phyloP scores from a whole-genome alignment of 768 basidiomycete genomes.

The Cyclocybe cylindracea region DNA sequence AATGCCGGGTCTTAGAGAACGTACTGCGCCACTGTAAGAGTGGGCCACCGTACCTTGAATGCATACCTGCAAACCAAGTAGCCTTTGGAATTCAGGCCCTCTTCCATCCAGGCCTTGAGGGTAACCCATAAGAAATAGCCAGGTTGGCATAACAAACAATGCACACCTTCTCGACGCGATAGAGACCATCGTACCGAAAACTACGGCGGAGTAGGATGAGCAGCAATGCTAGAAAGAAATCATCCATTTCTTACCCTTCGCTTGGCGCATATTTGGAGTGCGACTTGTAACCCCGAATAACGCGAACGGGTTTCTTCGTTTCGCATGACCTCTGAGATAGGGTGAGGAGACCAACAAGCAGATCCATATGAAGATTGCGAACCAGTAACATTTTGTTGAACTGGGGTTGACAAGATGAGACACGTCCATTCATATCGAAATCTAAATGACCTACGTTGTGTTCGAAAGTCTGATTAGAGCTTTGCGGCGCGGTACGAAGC shows the following conservation, averaged over 20 bases:
- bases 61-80: constrained; percentile 85
- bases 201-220: constrained; percentile 32
- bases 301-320: constrained; percentile 80
- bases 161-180: constrained; percentile 69
- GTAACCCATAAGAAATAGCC: neutral
- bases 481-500: constrained; percentile 90
- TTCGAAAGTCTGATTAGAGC: constrained; percentile 80
- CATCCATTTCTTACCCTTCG: constrained; percentile 56
- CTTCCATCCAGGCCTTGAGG: constrained; percentile 70
- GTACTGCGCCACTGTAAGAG: neutral
- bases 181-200: constrained; percentile 92
- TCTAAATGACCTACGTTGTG: constrained; percentile 39
- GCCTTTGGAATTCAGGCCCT: constrained; percentile 67
- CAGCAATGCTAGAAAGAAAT: neutral
- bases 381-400: constrained; percentile 74
- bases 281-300: constrained; percentile 84
- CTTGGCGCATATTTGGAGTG: constrained; percentile 72
- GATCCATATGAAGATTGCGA: neutral
- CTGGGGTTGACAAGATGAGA: constrained; percentile 21
- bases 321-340: constrained; percentile 65
- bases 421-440: neutral
- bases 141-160: neutral
- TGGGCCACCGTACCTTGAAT: constrained; percentile 59
- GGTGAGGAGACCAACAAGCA: neutral
- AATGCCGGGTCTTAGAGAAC: neutral